Evolutionary conservation across 2,329 filamentous ascomycete species (phyloP), one percentile per base, ranked within the genome.

Genomic region (Amylocarpus encephaloides): DNA sequence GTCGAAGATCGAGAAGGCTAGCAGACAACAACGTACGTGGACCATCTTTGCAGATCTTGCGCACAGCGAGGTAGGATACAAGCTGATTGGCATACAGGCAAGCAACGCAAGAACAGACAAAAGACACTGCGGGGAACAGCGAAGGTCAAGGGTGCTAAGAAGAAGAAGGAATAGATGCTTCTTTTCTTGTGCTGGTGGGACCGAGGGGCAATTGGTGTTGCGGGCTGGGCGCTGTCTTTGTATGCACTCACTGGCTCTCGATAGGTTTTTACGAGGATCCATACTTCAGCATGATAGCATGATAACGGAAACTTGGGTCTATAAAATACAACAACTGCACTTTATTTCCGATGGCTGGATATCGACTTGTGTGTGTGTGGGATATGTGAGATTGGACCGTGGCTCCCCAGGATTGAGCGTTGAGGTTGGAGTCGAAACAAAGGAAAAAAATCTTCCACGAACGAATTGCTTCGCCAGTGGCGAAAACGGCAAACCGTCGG

Each of bases 41-140:
- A 57, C 34, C 13, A 50, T 44, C 54, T 46, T 55, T 35, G 35
- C 38, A 22, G 22, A 33, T 42, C 26, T 5, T 18, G 53, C 47
- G 40, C 16, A 13, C 16, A 30, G 33, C 32, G 35, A 15, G 47
- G 12, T 33, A 45, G 39, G 40, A 48, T 10, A 52, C 38, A 53
- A 58, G 52, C 61, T 62, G 49, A 64, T 51, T 45, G 18, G 50
- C 48, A 43, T 65, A 79, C 76, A 97, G 92, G 92, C 86, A 98
- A 98, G 83, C 93, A 97, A 81, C 88, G 93, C 81, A 98, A 98
- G 89, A 98, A 98, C 88, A 85, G 92, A 75, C 84, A 88, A 78
- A 97, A 98, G 90, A 93, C 92, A 72, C 86, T 96, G 75, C 88
- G 93, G 67, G 93, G 93, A 73, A 95, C 89, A 68, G 92, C 90